These are phyloP conservation scores for Trametes hirsuta DNA, from an alignment of 1,284 basidiomycete genomes.

Conservation along the genomic window DNA sequence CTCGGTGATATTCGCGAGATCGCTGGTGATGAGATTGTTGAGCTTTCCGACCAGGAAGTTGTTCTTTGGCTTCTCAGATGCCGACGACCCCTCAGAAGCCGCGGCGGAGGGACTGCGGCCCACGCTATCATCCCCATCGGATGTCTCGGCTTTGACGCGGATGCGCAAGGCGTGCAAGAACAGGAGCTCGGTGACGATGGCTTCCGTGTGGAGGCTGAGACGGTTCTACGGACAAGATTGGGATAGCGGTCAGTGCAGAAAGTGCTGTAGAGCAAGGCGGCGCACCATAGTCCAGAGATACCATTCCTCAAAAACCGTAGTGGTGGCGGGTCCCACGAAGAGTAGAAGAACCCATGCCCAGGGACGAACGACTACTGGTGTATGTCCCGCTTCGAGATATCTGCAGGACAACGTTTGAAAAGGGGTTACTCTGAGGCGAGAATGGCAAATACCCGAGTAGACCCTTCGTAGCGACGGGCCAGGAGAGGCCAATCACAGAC, in stretches of 20 bases:
- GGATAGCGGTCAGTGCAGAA: not conserved
- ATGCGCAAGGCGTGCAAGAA: conserved; percentile 61
- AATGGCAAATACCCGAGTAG: conserved; percentile 39
- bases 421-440: not conserved
- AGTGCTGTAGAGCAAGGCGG: not conserved
- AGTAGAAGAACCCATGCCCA: conserved; percentile 68
- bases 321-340: conserved; percentile 57
- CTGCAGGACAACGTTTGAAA: conserved; percentile 15
- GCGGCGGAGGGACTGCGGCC: conserved; percentile 30
- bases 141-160: conserved; percentile 45
- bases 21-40: conserved; percentile 47
- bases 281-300: conserved; percentile 54
- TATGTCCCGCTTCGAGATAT: conserved; percentile 46
- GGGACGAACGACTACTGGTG: conserved; percentile 42
- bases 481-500: conserved; percentile 17
- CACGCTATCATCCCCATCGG: conserved; percentile 6
- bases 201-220: conserved; percentile 47
- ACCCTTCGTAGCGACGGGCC: conserved; percentile 36
- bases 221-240: conserved; percentile 25
- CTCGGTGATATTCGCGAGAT: conserved; percentile 39
- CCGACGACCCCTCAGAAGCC: conserved; percentile 13
- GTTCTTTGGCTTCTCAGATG: conserved; percentile 25
- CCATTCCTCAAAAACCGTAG: conserved; percentile 46
- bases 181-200: conserved; percentile 56
- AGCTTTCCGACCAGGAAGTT: conserved; percentile 49